Conservation (phyloP, 768 basidiomycete genomes). For the Pleurotus sapidus region DNA sequence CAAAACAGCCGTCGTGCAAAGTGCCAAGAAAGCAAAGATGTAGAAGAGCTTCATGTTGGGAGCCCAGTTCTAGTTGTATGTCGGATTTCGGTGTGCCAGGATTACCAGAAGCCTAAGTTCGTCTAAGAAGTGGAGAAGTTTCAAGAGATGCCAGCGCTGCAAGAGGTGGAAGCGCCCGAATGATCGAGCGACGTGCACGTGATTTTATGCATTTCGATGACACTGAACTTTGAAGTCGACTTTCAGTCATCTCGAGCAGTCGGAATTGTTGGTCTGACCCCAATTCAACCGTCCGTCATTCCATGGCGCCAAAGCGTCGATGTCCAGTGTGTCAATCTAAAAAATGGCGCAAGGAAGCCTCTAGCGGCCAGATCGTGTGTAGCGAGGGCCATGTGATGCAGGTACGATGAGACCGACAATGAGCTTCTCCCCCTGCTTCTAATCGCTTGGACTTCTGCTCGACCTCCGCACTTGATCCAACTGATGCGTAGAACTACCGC, state of each 20-base stretch:
- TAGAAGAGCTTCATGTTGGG: slow-evolving; percentile 48
- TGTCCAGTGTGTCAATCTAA: slow-evolving; percentile 82
- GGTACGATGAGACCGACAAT: slow-evolving; percentile 36
- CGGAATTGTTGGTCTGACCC: no score
- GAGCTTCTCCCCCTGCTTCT: no score
- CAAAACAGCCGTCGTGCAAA: slow-evolving; percentile 48
- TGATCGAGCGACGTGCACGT: no score
- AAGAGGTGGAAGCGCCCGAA: neutral
- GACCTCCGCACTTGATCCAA: neutral
- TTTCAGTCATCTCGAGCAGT: no score
- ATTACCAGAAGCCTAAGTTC: neutral
- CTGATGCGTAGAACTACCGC: slow-evolving; percentile 63
- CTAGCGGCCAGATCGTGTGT: slow-evolving; percentile 80
- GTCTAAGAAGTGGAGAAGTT: neutral
- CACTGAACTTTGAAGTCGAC: no score
- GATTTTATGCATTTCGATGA: no score
- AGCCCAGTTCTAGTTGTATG: slow-evolving; percentile 11
- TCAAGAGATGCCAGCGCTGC: neutral
- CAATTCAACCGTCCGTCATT: no score
- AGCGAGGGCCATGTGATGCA: slow-evolving; percentile 91
- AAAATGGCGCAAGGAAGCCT: slow-evolving; percentile 84
- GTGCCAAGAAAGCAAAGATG: slow-evolving; percentile 45
- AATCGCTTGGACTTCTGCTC: neutral
- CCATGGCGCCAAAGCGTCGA: slow-evolving; percentile 59
- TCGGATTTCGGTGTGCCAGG: neutral